Evolutionary conservation across 2,329 filamentous ascomycete species (phyloP).

Genomic region (Microascus cirrosus): DNA sequence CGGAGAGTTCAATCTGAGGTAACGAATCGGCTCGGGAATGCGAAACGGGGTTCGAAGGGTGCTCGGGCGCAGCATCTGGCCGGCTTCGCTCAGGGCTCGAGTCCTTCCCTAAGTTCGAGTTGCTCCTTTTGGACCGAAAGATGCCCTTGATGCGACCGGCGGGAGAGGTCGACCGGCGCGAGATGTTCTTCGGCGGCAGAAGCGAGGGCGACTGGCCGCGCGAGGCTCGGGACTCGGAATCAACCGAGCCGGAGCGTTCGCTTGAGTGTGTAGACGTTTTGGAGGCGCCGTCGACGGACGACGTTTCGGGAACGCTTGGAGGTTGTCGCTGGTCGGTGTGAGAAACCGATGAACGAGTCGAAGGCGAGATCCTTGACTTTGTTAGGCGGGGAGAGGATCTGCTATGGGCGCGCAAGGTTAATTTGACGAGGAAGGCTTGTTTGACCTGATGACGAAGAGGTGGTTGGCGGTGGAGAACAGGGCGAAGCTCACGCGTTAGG

Average conservation of each 20-base stretch:
- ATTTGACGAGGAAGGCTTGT: background rate
- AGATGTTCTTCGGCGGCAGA: slow-evolving; percentile 28
- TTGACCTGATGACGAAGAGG: background rate
- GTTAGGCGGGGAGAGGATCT: background rate
- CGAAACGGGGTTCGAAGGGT: background rate
- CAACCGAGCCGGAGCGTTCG: slow-evolving; percentile 16
- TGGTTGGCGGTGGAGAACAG: background rate
- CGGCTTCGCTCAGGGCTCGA: slow-evolving; percentile 21
- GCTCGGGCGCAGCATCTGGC: slow-evolving; percentile 6
- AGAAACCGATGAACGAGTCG: background rate
- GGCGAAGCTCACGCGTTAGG: background rate
- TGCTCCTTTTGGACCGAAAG: slow-evolving; percentile 47
- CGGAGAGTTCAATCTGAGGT: background rate
- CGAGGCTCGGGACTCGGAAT: slow-evolving; percentile 17
- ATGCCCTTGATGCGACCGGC: slow-evolving; percentile 61
- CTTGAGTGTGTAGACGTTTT: slow-evolving; percentile 28
- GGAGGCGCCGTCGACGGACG: slow-evolving; percentile 11
- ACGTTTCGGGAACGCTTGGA: background rate
- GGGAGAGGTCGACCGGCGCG: slow-evolving; percentile 55
- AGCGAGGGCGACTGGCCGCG: slow-evolving; percentile 12
- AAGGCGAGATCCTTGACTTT: background rate
- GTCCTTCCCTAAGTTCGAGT: slow-evolving; percentile 19
- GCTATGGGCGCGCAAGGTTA: background rate
- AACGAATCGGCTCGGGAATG: background rate
- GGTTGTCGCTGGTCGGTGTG: background rate